Percentiles rank a stretch among this genome's conserved stretches.
Conservation (phyloP, 495 filamentous ascomycete species). For the Penicillium pancosmium region DNA sequence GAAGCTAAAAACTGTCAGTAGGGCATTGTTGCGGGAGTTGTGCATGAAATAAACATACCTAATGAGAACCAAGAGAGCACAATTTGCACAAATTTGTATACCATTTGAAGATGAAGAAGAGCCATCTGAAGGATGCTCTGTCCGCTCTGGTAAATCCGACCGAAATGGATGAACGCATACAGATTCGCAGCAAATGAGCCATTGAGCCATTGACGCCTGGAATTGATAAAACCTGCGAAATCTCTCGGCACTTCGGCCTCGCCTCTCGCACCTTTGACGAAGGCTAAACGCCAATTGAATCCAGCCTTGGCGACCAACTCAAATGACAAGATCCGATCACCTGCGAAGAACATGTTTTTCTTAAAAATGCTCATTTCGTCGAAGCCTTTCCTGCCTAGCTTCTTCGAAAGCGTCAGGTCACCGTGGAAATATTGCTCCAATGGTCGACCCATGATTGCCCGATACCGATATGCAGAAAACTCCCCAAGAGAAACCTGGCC, state of each 20-base stretch:
- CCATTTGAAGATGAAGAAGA: conserved; percentile 86
- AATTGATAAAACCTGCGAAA: conserved; percentile 79
- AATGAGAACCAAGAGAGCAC: conserved; percentile 88
- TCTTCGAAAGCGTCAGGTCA: conserved; percentile 92
- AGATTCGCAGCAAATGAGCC: conserved; percentile 90
- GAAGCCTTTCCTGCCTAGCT: conserved; percentile 95
- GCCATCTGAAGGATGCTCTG: conserved; percentile 90
- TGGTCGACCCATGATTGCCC: conserved; percentile 95
- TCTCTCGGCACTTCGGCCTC: conserved; percentile 98
- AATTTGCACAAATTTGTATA: conserved; percentile 85
- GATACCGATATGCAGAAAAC: conserved; percentile 96
- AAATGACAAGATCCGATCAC: conserved; percentile 99
- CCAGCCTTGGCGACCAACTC: conserved; percentile 97
- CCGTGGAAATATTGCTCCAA: conserved; percentile 99
- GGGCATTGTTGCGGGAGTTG: background rate
- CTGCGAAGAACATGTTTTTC: conserved; percentile 99
- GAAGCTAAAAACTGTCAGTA: conserved; percentile 45
- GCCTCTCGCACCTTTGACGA: conserved; percentile 95
- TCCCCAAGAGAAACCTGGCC: conserved; percentile 97
- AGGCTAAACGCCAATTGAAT: conserved; percentile 95
- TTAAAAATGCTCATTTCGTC: conserved; percentile 99
- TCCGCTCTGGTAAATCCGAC: conserved; percentile 87
- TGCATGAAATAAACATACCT: conserved; percentile 61
- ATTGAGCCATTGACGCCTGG: conserved; percentile 90
- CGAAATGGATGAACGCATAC: conserved; percentile 93